These are phyloP conservation scores for Suillus subluteus DNA, from an alignment of 768 basidiomycete species.

Conservation along the genomic window DNA sequence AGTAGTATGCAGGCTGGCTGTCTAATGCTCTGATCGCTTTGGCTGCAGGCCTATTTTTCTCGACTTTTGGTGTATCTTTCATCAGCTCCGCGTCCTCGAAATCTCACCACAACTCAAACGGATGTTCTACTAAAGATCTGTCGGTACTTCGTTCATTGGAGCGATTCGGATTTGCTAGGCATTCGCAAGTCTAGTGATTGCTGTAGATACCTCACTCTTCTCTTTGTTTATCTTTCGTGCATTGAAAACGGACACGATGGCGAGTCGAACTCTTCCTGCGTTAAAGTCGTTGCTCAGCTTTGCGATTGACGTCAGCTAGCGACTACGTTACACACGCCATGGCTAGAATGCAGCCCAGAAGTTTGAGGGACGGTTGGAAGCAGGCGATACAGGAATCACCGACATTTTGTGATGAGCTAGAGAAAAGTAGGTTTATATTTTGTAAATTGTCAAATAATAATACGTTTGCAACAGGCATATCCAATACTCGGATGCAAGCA, in stretches of 20 bases:
- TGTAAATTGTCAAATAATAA: neutral
- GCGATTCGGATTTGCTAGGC: slow-evolving; percentile 25
- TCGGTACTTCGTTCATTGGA: slow-evolving; percentile 26
- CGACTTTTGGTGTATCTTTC: slow-evolving; percentile 28
- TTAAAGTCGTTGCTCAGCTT: neutral
- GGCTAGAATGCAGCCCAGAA: slow-evolving; percentile 7
- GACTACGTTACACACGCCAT: neutral
- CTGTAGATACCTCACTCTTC: slow-evolving; percentile 31
- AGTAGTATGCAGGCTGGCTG: neutral
- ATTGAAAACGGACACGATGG: slow-evolving; percentile 23
- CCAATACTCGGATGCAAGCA: slow-evolving; percentile 1
- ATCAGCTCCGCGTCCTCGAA: slow-evolving; percentile 14
- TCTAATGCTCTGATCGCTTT: neutral
- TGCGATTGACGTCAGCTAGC: neutral
- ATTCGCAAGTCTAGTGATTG: slow-evolving; percentile 33
- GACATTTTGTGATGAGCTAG: neutral
- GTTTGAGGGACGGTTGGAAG: slow-evolving; percentile 6
- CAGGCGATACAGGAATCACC: neutral
- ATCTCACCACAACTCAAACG: slow-evolving; percentile 22
- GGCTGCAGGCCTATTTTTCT: slow-evolving; percentile 22
- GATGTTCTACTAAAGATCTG: slow-evolving; percentile 25
- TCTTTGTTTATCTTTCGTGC: slow-evolving; percentile 27
- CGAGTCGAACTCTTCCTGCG: slow-evolving; percentile 17
- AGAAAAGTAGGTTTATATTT: slow-evolving; percentile 3
- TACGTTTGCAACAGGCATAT: neutral